A percentile compares a stretch with the other conserved stretches of the same genome.
Conservation (phyloP, 2,329 filamentous ascomycete genomes). For the Penicillium oxalicum region DNA sequence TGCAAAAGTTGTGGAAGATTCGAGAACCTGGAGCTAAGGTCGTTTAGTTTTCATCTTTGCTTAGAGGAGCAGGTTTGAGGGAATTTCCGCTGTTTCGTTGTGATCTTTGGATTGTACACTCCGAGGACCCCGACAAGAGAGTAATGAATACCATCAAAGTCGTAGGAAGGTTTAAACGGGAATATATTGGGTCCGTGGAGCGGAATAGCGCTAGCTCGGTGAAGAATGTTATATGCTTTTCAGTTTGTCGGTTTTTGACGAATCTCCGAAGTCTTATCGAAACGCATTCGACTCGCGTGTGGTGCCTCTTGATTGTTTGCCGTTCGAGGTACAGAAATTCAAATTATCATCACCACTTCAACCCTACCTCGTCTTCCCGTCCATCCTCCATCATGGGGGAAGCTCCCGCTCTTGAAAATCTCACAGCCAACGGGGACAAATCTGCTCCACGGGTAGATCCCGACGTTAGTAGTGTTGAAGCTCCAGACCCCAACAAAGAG, state of each 20-base stretch:
- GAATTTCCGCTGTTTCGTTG: background rate
- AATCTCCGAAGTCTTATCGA: background rate
- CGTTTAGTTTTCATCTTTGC: background rate
- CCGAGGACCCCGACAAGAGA: background rate
- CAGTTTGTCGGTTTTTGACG: background rate
- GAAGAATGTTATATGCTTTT: background rate
- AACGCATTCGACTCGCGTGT: background rate
- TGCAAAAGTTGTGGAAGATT: background rate
- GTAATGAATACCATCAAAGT: too few species aligned
- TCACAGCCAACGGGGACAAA: background rate
- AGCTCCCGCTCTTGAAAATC: background rate
- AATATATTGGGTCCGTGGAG: background rate
- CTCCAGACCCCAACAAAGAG: conserved; percentile 1
- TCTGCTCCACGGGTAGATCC: background rate
- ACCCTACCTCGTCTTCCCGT: background rate
- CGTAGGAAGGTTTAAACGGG: too few species aligned
- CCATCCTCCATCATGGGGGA: background rate
- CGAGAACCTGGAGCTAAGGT: background rate
- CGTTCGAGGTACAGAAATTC: background rate
- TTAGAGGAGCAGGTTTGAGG: background rate
- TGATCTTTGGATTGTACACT: background rate
- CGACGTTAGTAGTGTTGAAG: background rate
- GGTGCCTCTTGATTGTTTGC: background rate
- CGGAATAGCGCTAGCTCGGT: background rate
- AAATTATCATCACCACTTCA: background rate